Base-by-base conservation (phyloP, 805 yeast species). In the Kuraishia hungarica region DNA sequence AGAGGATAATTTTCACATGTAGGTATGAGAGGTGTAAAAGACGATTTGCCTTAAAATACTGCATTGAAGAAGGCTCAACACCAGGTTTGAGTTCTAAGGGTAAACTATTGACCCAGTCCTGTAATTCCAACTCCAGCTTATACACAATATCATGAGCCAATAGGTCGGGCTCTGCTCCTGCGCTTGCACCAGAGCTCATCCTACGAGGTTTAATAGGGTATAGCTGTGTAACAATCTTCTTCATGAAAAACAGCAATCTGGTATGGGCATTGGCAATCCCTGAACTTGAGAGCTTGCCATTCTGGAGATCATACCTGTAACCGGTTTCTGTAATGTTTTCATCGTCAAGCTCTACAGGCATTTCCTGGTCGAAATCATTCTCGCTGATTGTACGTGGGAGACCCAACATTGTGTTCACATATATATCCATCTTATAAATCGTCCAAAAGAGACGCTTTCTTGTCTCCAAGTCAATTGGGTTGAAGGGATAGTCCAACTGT, bases 201-300 rank as follows among this genome's bases (percentile, higher is more conserved):
- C 63, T 64, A 49, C 62, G 62, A 6, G 76, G 76, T 60, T 82
- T 85, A 54, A 87, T 80, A 1, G 96, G 96, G 64, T 91, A 91
- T 43, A 92, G 71, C 56, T 83, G 81, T 56, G 81, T 80, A 43
- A 89, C 86, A 39, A 90, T 84, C 57, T 83, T 84, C 55, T 85
- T 81, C 71, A 90, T 74, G 3, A 91, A 81, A 56, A 85, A 67
- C 64, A 90, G 83, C 51, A 91, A 72, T 57, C 79, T 80, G 0
- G 97, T 91, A 64, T 91, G 97, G 53, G 86, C 86, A 64, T 90
- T 91, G 17, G 96, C 94, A 67, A 91, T 85, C 0, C 84, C 91
- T 20, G 90, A 76, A 13, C 89, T 83, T 10, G 92, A 83, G 26
- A 87, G 69, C 56, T 81, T 74, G 66, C 73, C 81, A 57, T 75